phyloP scores from a whole-genome alignment of 495 filamentous ascomycete species.

The Penicillium canescens region DNA sequence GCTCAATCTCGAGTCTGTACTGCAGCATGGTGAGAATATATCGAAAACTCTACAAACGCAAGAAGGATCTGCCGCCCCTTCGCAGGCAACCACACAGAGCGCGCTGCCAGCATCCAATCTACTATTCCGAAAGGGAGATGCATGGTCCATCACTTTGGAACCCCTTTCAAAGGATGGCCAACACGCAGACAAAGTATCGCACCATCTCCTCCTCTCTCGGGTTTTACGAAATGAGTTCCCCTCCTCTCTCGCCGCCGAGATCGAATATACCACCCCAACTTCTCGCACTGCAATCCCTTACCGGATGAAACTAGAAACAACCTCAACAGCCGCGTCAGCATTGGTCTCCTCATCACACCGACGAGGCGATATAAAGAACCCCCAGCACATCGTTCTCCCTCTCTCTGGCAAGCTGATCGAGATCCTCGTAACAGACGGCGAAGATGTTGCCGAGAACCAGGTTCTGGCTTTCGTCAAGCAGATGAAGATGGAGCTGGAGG shows the following conservation, averaged over 20 bases:
- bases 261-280: constrained; percentile 51
- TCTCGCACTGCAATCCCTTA: constrained; percentile 35
- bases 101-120: constrained; percentile 34
- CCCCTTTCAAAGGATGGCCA: constrained; percentile 19
- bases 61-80: background rate
- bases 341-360: constrained; percentile 48
- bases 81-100: constrained; percentile 5
- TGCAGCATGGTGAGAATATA: constrained; percentile 33
- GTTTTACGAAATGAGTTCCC: constrained; percentile 62
- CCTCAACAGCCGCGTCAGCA: constrained; percentile 49
- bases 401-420: constrained; percentile 61
- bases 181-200: constrained; percentile 16
- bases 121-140: constrained; percentile 56
- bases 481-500: constrained; percentile 70
- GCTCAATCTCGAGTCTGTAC: constrained; percentile 37
- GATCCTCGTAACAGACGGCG: constrained; percentile 54
- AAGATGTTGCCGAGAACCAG: constrained; percentile 51
- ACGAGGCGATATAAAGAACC: constrained; percentile 50
- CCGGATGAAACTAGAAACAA: constrained; percentile 46
- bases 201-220: constrained; percentile 53
- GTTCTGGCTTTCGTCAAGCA: constrained; percentile 63
- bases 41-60: constrained; percentile 13
- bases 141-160: constrained; percentile 53
- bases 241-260: constrained; percentile 50
- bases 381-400: constrained; percentile 56